Conservation (phyloP, 495 filamentous ascomycete genomes). For the Xylaria scruposa region DNA sequence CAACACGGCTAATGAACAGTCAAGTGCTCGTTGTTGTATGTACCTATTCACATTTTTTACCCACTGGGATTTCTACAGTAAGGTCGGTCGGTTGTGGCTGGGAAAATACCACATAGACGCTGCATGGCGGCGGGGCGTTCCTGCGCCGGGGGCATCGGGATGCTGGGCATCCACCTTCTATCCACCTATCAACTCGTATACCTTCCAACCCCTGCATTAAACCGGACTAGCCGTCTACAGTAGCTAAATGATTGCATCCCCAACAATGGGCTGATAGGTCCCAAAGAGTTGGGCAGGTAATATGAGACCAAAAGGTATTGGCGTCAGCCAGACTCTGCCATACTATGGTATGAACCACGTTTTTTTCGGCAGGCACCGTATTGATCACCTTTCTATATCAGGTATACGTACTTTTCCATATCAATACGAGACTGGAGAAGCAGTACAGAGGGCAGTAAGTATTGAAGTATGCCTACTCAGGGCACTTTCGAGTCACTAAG, state of each 20-base stretch:
- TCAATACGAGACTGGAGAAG: neutral
- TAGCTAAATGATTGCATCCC: neutral
- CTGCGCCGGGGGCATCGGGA: conserved; percentile 1
- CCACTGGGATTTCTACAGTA: neutral
- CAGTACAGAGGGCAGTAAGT: too few relatives aligned
- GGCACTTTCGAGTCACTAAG: neutral
- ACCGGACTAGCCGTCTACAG: neutral
- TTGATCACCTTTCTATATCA: too few relatives aligned
- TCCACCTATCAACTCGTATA: neutral
- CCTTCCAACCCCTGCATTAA: neutral
- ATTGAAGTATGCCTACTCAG: too few relatives aligned
- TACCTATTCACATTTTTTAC: neutral
- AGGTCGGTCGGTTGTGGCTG: neutral
- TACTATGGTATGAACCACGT: neutral
- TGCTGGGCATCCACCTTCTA: neutral
- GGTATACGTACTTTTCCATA: neutral
- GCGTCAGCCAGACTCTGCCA: neutral
- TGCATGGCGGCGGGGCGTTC: conserved; percentile 18
- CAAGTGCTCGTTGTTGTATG: neutral
- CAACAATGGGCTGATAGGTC: neutral
- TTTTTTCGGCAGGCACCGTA: neutral
- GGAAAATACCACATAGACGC: neutral
- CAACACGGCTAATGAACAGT: neutral
- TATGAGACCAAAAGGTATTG: neutral
- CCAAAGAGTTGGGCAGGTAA: neutral